phyloP scores from a whole-genome alignment of 495 filamentous ascomycete genomes.

The Penicillium flavigenum region DNA sequence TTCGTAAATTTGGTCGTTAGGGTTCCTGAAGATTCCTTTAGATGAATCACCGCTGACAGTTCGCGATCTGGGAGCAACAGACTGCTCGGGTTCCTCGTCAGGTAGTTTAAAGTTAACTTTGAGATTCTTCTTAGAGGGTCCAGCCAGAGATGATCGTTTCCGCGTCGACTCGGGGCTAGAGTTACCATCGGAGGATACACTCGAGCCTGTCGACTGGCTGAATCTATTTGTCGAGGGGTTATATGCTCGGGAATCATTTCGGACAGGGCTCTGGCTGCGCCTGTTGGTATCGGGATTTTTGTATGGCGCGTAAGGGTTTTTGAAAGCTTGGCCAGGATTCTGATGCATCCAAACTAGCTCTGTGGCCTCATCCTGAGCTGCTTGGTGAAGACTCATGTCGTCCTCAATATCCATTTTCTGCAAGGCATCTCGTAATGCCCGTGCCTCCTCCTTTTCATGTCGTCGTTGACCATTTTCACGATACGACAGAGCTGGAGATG shows the following conservation, averaged over 20 bases:
- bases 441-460: conserved; percentile 84
- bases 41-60: conserved; percentile 42
- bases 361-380: conserved; percentile 81
- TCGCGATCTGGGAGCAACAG: conserved; percentile 30
- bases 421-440: conserved; percentile 73
- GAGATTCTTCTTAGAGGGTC: conserved; percentile 36
- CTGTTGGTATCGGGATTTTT: conserved; percentile 42
- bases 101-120: conserved; percentile 47
- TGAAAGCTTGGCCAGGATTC: conserved; percentile 57
- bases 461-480: conserved; percentile 76
- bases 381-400: conserved; percentile 66
- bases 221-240: conserved; percentile 19
- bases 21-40: conserved; percentile 50
- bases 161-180: conserved; percentile 24
- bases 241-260: conserved; percentile 53
- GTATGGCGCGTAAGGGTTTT: conserved; percentile 61
- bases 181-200: conserved; percentile 27
- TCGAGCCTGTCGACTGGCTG: conserved; percentile 23
- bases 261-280: conserved; percentile 51
- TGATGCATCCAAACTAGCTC: conserved; percentile 85
- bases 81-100: conserved; percentile 21
- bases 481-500: conserved; percentile 61
- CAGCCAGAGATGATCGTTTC: conserved; percentile 25
- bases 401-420: conserved; percentile 74
- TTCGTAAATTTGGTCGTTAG: conserved; percentile 86